Percentiles rank a stretch among this genome's conserved stretches.
Evolutionary conservation across 2,329 filamentous ascomycete species (phyloP).

Genomic region (Diaporthe citri): DNA sequence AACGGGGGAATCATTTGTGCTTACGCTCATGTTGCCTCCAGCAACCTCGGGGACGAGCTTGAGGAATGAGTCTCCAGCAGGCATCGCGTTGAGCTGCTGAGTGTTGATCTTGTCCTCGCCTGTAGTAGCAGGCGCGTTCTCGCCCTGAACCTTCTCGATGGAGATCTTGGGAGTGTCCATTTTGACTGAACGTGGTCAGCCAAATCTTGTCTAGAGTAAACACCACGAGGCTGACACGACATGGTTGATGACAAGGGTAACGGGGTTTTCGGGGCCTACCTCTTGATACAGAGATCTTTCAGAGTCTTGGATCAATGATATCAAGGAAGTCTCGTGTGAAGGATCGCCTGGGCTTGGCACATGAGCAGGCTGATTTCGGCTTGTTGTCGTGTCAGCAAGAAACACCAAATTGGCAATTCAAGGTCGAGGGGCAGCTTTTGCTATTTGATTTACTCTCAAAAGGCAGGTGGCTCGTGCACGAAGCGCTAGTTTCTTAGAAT

Average conservation of each 20-base stretch:
- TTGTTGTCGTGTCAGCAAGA: background rate
- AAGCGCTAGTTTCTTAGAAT: background rate
- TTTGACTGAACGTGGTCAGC: background rate
- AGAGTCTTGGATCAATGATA: too few species aligned
- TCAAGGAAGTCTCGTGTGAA: too few species aligned
- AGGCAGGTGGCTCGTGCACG: background rate
- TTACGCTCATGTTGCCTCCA: background rate
- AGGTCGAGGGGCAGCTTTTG: too few species aligned
- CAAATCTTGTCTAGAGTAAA: background rate
- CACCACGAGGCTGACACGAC: background rate
- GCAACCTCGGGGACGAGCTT: background rate
- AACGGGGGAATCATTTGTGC: background rate
- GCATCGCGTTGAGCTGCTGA: background rate
- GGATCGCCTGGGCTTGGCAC: background rate
- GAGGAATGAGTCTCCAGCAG: background rate
- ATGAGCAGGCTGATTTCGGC: background rate
- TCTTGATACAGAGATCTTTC: background rate
- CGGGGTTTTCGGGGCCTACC: background rate
- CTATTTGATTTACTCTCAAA: background rate
- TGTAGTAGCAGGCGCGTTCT: background rate
- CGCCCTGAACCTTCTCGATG: background rate
- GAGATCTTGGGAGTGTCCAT: background rate
- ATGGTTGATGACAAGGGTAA: background rate
- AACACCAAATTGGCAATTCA: background rate
- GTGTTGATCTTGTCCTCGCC: background rate